Evolutionary conservation across 2,329 filamentous ascomycete species (phyloP), one percentile per base, ranked within the genome.

Genomic region (Diaporthe amygdali): DNA sequence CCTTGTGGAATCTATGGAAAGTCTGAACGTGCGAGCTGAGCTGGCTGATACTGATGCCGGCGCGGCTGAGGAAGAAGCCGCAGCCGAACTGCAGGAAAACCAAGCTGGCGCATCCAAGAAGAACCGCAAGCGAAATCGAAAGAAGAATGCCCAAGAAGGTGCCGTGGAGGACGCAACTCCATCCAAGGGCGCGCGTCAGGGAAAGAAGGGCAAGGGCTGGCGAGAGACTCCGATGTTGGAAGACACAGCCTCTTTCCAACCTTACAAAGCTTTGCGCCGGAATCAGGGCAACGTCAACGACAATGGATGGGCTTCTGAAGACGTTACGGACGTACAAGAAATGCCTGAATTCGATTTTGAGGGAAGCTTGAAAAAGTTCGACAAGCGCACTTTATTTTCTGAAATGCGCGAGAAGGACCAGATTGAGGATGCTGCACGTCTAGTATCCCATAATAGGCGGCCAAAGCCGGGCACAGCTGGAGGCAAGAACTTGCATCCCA

Each of bases 261-360:
- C 90, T 0, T 92, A 89, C 75, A 83, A 85, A 52, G 87, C 87
- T 0, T 79, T 92, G 2, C 94, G 88, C 84, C 92, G 80, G 80
- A 88, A 81, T 79, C 85, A 84, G 72, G 83, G 80, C 70, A 84
- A 81, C 75, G 79, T 79, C 37, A 81, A 81, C 10, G 89, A 94
- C 52, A 97, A 94, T 79, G 96, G 94, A 4, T 98, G 96, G 95
- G 95, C 94, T 5, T 98, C 96, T 0, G 96, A 98, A 79, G 96
- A 98, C 78, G 95, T 96, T 27, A 98, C 94, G 0, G 96, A 98
- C 79, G 94, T 96, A 27, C 94, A 96, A 82, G 96, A 97, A 79
- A 89, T 96, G 86, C 94, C 93, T 14, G 96, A 98, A 73, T 98
- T 98, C 76, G 96, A 98, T 81, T 98, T 98, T 77, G 92, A 94